Conservation (phyloP, 495 filamentous ascomycete genomes). For the Podospora conica region DNA sequence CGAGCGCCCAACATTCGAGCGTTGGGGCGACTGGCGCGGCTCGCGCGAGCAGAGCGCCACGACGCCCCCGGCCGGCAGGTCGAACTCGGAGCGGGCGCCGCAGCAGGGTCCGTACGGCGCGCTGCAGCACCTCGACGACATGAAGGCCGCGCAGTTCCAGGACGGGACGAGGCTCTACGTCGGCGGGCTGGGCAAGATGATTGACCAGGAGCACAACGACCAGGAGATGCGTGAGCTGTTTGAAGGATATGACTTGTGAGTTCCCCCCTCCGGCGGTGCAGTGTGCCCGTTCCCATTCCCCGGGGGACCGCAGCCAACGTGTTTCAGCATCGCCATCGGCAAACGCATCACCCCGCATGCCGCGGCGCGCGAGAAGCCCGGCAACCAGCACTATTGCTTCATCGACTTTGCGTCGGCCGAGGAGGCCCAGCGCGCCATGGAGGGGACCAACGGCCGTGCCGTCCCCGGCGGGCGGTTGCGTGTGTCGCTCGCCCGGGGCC, state of each 20-base stretch:
- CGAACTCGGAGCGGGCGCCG: background rate
- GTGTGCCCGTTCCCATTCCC: background rate
- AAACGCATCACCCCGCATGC: constrained; percentile 57
- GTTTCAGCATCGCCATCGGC: constrained; percentile 48
- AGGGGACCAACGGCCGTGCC: constrained; percentile 25
- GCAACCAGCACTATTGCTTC: constrained; percentile 62
- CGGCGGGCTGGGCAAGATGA: constrained; percentile 54
- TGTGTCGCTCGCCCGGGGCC: constrained; percentile 14
- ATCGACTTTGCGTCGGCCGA: constrained; percentile 54
- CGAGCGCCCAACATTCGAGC: constrained; percentile 23
- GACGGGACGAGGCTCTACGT: constrained; percentile 55
- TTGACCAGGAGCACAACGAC: constrained; percentile 49
- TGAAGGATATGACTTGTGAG: constrained; percentile 47
- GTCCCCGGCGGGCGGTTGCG: constrained; percentile 15
- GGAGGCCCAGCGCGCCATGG: constrained; percentile 45
- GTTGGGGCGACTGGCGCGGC: constrained; percentile 36
- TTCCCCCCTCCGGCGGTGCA: constrained; percentile 1
- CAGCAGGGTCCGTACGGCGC: constrained; percentile 21
- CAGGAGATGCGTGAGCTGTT: constrained; percentile 54
- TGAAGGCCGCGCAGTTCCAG: constrained; percentile 5
- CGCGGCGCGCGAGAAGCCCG: constrained; percentile 44
- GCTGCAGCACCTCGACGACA: constrained; percentile 12
- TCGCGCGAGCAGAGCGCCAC: constrained; percentile 13
- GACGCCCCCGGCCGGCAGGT: background rate
- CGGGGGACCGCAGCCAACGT: background rate